phyloP scores from a whole-genome alignment of 148 eudicot species.

The Fallopia convolvulus region DNA sequence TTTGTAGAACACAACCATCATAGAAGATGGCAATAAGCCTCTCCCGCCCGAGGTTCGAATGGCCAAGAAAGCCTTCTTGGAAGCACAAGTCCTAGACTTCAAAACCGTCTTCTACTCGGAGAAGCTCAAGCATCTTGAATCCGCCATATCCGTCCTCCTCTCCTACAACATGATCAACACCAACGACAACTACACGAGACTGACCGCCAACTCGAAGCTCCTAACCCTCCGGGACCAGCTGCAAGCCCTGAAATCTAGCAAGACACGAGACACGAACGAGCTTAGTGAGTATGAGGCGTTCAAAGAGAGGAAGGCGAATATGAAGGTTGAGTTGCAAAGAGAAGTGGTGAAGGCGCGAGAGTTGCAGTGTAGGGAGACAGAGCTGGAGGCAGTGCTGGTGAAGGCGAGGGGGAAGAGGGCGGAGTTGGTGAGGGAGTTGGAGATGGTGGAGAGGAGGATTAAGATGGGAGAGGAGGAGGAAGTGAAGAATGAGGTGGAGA shows the following conservation, averaged over 20 bases:
- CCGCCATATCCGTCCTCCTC: constrained; percentile 18
- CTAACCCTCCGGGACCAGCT: constrained; percentile 14
- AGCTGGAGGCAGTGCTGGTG: constrained; percentile 9
- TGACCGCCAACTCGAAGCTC: constrained; percentile 5
- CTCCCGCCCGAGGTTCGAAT: constrained; percentile 22
- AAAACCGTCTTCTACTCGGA: constrained; percentile 13
- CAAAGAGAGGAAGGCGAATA: constrained; percentile 4
- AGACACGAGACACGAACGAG: constrained; percentile 17
- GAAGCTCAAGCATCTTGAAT: constrained; percentile 18
- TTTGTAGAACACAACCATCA: constrained; percentile 13
- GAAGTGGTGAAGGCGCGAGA: constrained; percentile 28
- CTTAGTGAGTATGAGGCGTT: constrained; percentile 18
- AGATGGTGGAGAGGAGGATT: constrained; percentile 25
- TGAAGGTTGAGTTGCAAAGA: constrained; percentile 23
- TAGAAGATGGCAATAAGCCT: constrained; percentile 15
- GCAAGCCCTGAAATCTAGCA: constrained; percentile 18
- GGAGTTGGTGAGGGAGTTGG: constrained; percentile 25
- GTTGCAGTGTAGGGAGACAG: constrained; percentile 23
- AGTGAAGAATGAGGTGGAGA: constrained; percentile 19
- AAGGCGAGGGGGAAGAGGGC: constrained; percentile 24
- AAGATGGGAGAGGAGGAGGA: constrained; percentile 19
- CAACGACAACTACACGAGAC: not conserved
- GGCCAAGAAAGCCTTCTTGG: constrained; percentile 32
- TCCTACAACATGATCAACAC: constrained; percentile 14
- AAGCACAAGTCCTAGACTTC: constrained; percentile 15